A percentile compares a stretch with the other conserved stretches of the same genome.
Conservation (phyloP, 164 flowering plant genomes). For the Umbellularia californica region DNA sequence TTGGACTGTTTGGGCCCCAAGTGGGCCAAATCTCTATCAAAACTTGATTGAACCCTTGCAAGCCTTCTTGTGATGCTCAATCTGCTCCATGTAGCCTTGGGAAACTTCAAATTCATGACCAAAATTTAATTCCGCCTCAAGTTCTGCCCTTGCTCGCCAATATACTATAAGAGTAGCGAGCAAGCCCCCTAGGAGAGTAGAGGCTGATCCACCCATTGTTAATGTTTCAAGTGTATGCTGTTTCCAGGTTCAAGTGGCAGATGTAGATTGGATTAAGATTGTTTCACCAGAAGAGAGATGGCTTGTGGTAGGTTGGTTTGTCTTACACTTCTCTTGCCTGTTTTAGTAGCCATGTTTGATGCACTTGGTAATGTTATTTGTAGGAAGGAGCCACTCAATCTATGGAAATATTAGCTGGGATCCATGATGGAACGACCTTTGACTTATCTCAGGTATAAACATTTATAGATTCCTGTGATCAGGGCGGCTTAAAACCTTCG, state of each 20-base stretch:
- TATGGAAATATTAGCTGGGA: constrained; percentile 59
- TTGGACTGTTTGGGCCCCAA: too few species aligned
- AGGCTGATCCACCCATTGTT: neutral
- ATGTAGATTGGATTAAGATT: constrained; percentile 89
- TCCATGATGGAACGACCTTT: constrained; percentile 61
- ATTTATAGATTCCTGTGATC: neutral
- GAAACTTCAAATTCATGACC: too few species aligned
- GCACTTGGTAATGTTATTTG: constrained; percentile 4
- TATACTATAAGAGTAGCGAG: neutral
- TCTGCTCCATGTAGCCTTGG: too few species aligned
- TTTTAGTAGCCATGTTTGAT: neutral
- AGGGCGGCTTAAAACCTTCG: too few species aligned
- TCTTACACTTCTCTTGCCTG: neutral
- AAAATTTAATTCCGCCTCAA: too few species aligned
- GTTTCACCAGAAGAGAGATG: constrained; percentile 57
- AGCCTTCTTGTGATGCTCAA: too few species aligned
- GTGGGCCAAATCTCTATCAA: too few species aligned
- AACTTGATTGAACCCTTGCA: too few species aligned
- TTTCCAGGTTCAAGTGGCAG: constrained; percentile 78
- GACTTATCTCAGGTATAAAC: constrained; percentile 71
- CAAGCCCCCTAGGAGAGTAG: too few species aligned
- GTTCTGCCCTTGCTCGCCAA: too few species aligned
- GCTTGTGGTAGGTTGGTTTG: constrained; percentile 45
- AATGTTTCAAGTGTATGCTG: constrained; percentile 6
- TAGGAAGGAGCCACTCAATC: constrained; percentile 62